Conservation (phyloP, 345 rosid genomes). For the Jatropha curcas region DNA sequence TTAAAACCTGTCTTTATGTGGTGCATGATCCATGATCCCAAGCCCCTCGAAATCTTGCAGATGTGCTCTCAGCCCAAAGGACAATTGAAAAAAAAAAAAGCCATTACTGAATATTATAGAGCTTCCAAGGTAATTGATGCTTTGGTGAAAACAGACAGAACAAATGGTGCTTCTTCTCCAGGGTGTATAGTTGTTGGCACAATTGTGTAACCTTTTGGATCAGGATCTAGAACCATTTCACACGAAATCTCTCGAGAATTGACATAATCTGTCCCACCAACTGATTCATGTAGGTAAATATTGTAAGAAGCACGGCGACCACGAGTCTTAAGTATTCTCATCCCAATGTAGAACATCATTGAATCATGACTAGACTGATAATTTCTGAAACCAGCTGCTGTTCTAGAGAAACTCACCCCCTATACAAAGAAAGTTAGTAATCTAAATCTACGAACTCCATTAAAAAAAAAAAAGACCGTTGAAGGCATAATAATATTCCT, state of each 20-base stretch:
- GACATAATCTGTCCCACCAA: conserved; percentile 99
- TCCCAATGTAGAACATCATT: conserved; percentile 91
- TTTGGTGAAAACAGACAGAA: conserved; percentile 94
- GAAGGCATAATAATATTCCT: not conserved
- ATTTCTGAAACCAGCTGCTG: conserved; percentile 88
- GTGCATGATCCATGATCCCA: conserved; percentile 38
- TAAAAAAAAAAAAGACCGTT: not conserved
- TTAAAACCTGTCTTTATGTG: conserved; percentile 23
- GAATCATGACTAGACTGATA: conserved; percentile 96
- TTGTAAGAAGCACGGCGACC: conserved; percentile 95
- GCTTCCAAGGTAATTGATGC: conserved; percentile 81
- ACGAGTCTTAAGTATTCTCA: conserved; percentile 98
- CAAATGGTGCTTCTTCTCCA: conserved; percentile 99
- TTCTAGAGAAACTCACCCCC: conserved; percentile 99
- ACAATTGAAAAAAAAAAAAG: conserved; percentile 15
- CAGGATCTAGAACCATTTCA: conserved; percentile 99
- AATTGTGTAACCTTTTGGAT: conserved; percentile 98
- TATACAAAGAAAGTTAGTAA: conserved; percentile 28
- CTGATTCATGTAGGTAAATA: conserved; percentile 96
- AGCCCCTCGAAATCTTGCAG: conserved; percentile 34
- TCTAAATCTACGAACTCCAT: not conserved
- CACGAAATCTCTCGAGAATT: conserved; percentile 99
- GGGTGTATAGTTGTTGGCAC: conserved; percentile 99
- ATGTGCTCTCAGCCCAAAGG: conserved; percentile 29
- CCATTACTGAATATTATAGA: conserved; percentile 37